Percentiles rank a stretch among this genome's conserved stretches.
Evolutionary conservation across 176 grass and related monocot genomes (phyloP).

Genomic region (Tillandsia fasciculata): DNA sequence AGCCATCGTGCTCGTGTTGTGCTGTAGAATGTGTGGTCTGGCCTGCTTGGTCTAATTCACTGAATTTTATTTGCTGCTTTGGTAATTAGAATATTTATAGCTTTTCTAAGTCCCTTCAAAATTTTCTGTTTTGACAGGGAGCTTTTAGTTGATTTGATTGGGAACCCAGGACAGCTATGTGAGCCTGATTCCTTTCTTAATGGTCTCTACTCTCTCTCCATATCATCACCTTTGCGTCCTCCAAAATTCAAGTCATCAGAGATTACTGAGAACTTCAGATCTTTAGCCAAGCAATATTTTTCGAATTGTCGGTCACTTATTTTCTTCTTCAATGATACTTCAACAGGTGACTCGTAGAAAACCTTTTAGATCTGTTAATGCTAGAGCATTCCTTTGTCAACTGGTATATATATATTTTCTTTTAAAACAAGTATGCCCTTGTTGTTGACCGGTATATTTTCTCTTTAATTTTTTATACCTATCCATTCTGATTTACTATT

Average conservation of each 20-base stretch:
- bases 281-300: slow-evolving; percentile 84
- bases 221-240: slow-evolving; percentile 78
- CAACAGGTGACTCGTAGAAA: slow-evolving; percentile 27
- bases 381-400: neutral
- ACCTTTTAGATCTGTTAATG: neutral
- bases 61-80: slow-evolving; percentile 11
- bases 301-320: slow-evolving; percentile 81
- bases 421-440: too few relatives aligned
- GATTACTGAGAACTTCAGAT: slow-evolving; percentile 63
- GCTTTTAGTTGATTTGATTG: slow-evolving; percentile 79
- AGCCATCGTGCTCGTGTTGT: neutral
- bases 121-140: slow-evolving; percentile 46
- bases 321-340: slow-evolving; percentile 76
- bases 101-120: neutral
- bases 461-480: too few relatives aligned
- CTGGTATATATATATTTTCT: neutral
- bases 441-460: too few relatives aligned
- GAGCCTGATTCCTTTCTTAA: slow-evolving; percentile 92
- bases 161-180: slow-evolving; percentile 61
- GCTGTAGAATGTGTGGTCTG: slow-evolving; percentile 2
- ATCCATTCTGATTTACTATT: too few relatives aligned
- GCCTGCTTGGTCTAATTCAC: slow-evolving; percentile 1
- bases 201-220: slow-evolving; percentile 60
- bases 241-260: slow-evolving; percentile 72
- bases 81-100: too few relatives aligned